These are phyloP conservation scores for Moricandia arvensis DNA, from an alignment of 345 rosid species.

Conservation along the genomic window DNA sequence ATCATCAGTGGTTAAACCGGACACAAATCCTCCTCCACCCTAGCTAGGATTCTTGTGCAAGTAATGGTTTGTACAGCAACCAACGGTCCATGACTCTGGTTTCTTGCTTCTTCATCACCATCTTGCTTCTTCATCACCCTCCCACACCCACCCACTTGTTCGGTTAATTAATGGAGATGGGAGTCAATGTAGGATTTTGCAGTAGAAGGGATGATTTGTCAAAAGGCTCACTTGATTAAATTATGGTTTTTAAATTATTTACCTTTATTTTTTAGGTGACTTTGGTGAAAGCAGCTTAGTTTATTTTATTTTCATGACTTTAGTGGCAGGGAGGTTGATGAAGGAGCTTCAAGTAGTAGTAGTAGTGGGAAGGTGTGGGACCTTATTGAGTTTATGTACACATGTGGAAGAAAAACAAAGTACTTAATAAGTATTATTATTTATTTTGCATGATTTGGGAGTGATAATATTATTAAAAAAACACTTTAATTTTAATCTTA, in stretches of 20 bases:
- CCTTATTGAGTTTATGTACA: slow-evolving; percentile 30
- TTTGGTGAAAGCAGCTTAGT: slow-evolving; percentile 62
- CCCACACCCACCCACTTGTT: slow-evolving; percentile 21
- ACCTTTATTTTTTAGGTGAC: slow-evolving; percentile 44
- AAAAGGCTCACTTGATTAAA: slow-evolving; percentile 51
- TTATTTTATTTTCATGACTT: slow-evolving; percentile 29
- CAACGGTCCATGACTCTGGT: slow-evolving; percentile 4
- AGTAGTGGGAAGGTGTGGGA: slow-evolving; percentile 52
- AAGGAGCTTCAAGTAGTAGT: slow-evolving; percentile 38
- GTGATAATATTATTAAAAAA: neutral
- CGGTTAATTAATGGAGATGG: slow-evolving; percentile 22
- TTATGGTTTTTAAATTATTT: slow-evolving; percentile 31
- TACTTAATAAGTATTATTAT: neutral
- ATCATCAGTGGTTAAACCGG: slow-evolving; percentile 63
- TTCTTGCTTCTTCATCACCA: slow-evolving; percentile 29
- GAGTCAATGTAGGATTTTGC: slow-evolving; percentile 35
- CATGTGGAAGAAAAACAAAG: slow-evolving; percentile 32
- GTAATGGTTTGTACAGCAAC: too few relatives aligned
- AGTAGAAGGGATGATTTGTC: slow-evolving; percentile 45
- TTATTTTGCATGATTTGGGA: slow-evolving; percentile 15
- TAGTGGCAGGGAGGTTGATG: slow-evolving; percentile 41
- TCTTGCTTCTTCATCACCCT: slow-evolving; percentile 36
- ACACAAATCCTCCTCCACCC: slow-evolving; percentile 5
- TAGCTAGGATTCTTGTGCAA: too few relatives aligned
- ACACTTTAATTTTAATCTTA: too few relatives aligned